Percentiles rank a stretch among this genome's conserved stretches.
Evolutionary conservation across 257 asterid genomes (phyloP).

Genomic region (Primulina huaijiensis): DNA sequence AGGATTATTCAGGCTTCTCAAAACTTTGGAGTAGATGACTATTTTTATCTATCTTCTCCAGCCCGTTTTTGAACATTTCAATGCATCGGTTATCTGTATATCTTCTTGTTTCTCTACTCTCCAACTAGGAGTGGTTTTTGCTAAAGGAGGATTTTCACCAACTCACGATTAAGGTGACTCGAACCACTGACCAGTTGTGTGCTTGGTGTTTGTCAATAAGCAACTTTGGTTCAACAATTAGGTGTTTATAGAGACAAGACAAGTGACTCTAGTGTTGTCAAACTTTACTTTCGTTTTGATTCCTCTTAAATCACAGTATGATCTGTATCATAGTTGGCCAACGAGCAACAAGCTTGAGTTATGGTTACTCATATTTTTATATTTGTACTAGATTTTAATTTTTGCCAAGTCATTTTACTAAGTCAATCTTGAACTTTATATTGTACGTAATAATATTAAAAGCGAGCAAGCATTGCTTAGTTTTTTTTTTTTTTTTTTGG

Average conservation of each 20-base stretch:
- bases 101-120: neutral
- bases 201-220: neutral
- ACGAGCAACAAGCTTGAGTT: neutral
- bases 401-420: neutral
- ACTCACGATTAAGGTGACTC: neutral
- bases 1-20: constrained; percentile 79
- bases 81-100: constrained; percentile 15
- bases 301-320: neutral
- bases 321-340: neutral
- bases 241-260: neutral
- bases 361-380: neutral
- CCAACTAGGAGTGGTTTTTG: neutral
- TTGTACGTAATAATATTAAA: no score
- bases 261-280: neutral
- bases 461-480: no score
- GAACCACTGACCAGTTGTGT: neutral
- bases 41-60: neutral
- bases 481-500: no score
- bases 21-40: constrained; percentile 59
- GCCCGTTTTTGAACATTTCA: neutral
- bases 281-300: neutral
- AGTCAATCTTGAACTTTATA: neutral
- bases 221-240: neutral
- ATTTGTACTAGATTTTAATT: neutral
- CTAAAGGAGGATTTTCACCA: neutral